Base-by-base conservation (phyloP, 1,139 yeast species). In the Yarrowia galli region DNA sequence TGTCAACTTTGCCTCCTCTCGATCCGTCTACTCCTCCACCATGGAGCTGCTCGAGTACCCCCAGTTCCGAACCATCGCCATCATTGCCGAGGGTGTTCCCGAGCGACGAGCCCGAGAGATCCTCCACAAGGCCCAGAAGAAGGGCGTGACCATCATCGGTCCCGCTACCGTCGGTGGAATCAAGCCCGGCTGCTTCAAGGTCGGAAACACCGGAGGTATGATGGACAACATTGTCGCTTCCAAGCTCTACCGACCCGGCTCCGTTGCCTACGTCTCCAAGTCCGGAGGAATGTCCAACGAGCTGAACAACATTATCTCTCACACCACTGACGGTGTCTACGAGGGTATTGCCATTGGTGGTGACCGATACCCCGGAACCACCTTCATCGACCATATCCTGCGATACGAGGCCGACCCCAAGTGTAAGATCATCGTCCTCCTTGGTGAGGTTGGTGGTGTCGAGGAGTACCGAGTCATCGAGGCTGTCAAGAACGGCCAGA, bases 131-230 rank as follows among this genome's bases (percentile, higher is more conserved):
- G 83, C 84, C 68, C 74, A 78, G 74, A 77, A 79, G 75, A 79
- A 79, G 77, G 82, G 82, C 48, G 83, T 81, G 70, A 79, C 81
- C 73, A 81, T 81, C 75, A 81, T 81, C 71, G 84, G 84, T 28
- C 84, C 84, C 38, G 84, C 84, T 60, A 81, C 84, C 53, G 84
- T 81, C 67, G 84, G 84, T 67, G 84, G 84, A 43, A 81, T 81
- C 79, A 81, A 81, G 78, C 84, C 84, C 42, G 84, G 84, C 67
- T 79, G 83, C 75, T 81, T 81, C 80, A 81, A 81, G 77, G 79
- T 81, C 71, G 84, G 84, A 67, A 81, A 81, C 80, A 81, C 84
- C 66, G 84, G 84, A 67, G 84, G 84, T 71, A 81, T 81, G 84
- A 81, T 81, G 84, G 84, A 81, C 74, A 81, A 81, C 78, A 81